Evolutionary conservation across 2,329 filamentous ascomycete species (phyloP), one percentile per base, ranked within the genome.

Genomic region (Podosphaera leucotricha): DNA sequence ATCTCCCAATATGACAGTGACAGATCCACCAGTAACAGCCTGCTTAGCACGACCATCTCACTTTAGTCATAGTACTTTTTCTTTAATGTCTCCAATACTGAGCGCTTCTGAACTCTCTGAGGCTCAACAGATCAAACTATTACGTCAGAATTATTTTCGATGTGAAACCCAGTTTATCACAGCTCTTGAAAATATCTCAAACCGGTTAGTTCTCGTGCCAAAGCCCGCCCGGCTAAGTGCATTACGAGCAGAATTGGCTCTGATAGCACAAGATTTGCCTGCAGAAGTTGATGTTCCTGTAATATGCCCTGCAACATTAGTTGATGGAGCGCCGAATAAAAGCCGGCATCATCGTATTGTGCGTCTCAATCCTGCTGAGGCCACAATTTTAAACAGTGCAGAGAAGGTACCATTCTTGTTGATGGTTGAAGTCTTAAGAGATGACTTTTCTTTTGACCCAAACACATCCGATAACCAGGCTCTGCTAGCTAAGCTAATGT

Each of bases 391-490:
- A 43, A 90, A 90, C 60, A 90, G 82, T 57, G 82, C 82, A 3
- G 81, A 90, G 58, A 80, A 85, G 57, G 82, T 90, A 38, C 82
- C 82, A 1, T 90, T 85, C 60, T 61, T 90, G 42, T 67, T 90
- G 22, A 86, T 90, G 80, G 73, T 87, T 2, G 82, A 90, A 56
- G 76, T 90, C 19, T 62, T 90, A 41, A 67, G 77, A 20, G 81
- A 87, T 50, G 82, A 90, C 54, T 87, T 90, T 55, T 77, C 77
- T 28, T 90, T 90, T 53, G 77, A 87, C 52, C 80, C 81, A 0
- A 73, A 79, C 26, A 77, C 75, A 0, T 65, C 70, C 22, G 77
- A 83, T 49, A 90, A 90, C 52, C 69, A 79, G 54, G 67, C 71
- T 43, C 62, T 90, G 19, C 59, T 80, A 28, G 61, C 63, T 10